Evolutionary conservation across 169 alveolate genomes (phyloP), one percentile per base, ranked within the genome.

Genomic region (Cyclospora cayetanensis): DNA sequence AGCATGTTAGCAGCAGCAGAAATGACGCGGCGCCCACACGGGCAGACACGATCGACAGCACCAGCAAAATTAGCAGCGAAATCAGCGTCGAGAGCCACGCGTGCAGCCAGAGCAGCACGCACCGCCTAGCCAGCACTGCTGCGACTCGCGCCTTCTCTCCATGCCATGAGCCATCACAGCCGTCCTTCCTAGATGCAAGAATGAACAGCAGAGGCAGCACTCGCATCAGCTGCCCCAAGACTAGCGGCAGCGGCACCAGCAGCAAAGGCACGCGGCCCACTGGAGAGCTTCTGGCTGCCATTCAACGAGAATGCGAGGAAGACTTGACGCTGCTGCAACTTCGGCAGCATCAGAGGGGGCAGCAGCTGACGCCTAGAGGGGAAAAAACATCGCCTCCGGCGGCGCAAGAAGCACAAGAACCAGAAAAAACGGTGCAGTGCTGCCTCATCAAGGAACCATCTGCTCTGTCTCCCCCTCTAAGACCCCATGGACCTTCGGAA

Each of bases 401-500:
- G n/a, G 1, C 60, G 20, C 0, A 46, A 46, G n/a, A n/a, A 60
- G n/a, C 72, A 22, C 31, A 50, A 31, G 55, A 20, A 70, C n/a
- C 42, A 29, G 77, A 66, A 9, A 7, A 66, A 27, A 11, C 60
- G 22, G 60, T 11, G 4, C 60, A 70, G 60, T 35, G 83, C n/a
- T n/a, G n/a, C 18, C 50, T 70, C 55, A 29, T 70, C 9, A 29
- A 55, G 83, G 83, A 70, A 11, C 83, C 83, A 29, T 70, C 43
- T 35, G 83, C 83, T 5, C 83, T 70, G 34, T 70, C 83, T 22
- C 83, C 83, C 39, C 83, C 83, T 29, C 25, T 34, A 15, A 70
- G 83, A 39, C 83, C 83, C 34, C 83, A 70, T 11, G 83, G 83
- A 4, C 55, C 53, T 15, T 5, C 60, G 18, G 4, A 29, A 1